These are phyloP conservation scores for Sporothrix euskadiensis DNA, from an alignment of 2,329 filamentous ascomycete species.

Conservation along the genomic window DNA sequence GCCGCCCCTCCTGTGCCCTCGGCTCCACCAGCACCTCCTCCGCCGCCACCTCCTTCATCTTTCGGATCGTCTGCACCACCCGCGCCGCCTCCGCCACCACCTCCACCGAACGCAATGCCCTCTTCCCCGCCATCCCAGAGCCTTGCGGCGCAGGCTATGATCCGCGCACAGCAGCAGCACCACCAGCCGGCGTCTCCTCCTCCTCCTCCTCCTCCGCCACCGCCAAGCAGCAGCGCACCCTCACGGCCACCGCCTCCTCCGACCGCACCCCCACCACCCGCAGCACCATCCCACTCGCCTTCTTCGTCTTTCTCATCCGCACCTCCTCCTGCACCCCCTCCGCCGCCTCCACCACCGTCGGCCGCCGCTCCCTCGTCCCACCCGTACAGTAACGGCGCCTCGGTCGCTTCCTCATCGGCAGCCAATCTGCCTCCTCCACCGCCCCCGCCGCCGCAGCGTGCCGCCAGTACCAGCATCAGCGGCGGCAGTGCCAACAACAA, in stretches of 20 bases:
- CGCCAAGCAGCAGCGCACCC: conserved; percentile 42
- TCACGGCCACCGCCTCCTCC: conserved; percentile 43
- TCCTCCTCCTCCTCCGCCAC: conserved; percentile 42
- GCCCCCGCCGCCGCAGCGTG: conserved; percentile 37
- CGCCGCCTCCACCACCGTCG: conserved; percentile 38
- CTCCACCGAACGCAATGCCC: conserved; percentile 38
- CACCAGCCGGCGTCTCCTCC: conserved; percentile 34
- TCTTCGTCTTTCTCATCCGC: conserved; percentile 23
- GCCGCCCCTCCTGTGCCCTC: conserved; percentile 44
- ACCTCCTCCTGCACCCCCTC: conserved; percentile 38
- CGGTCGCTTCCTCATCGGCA: conserved; percentile 30
- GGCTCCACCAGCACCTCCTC: conserved; percentile 46
- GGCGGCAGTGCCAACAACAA: conserved; percentile 37
- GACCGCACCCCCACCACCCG: conserved; percentile 25
- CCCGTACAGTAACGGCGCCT: conserved; percentile 31
- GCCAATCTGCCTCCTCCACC: conserved; percentile 44
- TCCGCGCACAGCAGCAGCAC: conserved; percentile 37
- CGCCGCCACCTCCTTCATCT: conserved; percentile 35
- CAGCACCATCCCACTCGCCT: conserved; percentile 32
- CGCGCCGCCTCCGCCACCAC: conserved; percentile 41
- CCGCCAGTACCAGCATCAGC: conserved; percentile 40
- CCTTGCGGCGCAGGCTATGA: conserved; percentile 46
- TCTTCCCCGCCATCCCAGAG: conserved; percentile 42
- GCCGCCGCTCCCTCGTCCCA: conserved; percentile 43
- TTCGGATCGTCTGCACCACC: conserved; percentile 39